phyloP scores from a whole-genome alignment of 495 filamentous ascomycete species.

The Choiromyces venosus region DNA sequence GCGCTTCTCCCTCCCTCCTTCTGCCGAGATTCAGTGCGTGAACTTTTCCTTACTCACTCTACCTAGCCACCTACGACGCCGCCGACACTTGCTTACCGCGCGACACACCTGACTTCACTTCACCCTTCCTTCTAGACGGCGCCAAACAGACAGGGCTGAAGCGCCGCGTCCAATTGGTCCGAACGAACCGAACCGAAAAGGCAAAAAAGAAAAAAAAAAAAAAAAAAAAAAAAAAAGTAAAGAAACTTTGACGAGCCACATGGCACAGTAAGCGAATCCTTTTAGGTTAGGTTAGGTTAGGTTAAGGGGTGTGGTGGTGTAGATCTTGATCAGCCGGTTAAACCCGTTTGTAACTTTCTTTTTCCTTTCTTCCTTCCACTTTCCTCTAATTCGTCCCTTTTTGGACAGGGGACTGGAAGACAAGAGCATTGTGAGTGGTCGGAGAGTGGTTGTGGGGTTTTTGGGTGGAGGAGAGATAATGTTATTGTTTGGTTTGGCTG shows the following conservation, averaged over 20 bases:
- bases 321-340: constrained; percentile 5
- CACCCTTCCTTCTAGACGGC: neutral
- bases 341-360: neutral
- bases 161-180: neutral
- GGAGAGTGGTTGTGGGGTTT: neutral
- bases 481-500: neutral
- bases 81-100: too few relatives aligned
- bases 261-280: neutral
- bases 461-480: too few relatives aligned
- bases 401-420: neutral
- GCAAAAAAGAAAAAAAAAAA: too few relatives aligned
- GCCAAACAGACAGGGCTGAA: neutral
- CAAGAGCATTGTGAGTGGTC: constrained; percentile 1
- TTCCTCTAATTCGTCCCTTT: neutral
- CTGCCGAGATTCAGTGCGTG: too few relatives aligned
- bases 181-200: neutral
- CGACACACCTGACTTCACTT: neutral
- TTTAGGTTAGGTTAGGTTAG: neutral
- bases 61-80: neutral
- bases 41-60: too few relatives aligned
- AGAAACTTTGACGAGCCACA: neutral
- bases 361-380: neutral
- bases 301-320: neutral
- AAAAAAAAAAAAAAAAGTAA: too few relatives aligned
- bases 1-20: neutral